phyloP scores from a whole-genome alignment of 2,329 filamentous ascomycete genomes.

The Pestalotiopsis fici region DNA sequence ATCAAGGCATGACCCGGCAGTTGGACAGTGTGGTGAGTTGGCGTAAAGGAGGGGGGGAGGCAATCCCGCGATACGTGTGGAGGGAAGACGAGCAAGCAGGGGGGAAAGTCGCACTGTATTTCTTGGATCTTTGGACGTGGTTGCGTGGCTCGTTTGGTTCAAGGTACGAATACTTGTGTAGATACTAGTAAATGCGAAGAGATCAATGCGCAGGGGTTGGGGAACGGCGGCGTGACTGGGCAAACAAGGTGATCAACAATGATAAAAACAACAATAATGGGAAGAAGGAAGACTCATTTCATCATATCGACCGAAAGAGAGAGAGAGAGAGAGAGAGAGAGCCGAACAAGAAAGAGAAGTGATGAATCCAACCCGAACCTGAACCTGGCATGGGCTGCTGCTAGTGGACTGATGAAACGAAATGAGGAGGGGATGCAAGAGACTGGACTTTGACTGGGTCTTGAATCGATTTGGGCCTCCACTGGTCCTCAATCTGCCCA shows the following conservation, averaged over 20 bases:
- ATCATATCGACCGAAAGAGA: background rate
- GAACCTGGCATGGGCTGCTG: background rate
- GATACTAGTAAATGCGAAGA: background rate
- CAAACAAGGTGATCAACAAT: background rate
- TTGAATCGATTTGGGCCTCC: constrained; percentile 1
- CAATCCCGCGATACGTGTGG: background rate
- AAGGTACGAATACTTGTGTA: background rate
- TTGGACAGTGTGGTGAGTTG: background rate
- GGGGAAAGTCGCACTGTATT: background rate
- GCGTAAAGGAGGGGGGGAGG: background rate
- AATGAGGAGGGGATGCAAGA: constrained; percentile 5
- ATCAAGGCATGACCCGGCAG: background rate
- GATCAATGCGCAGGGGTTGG: background rate
- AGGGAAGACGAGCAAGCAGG: background rate
- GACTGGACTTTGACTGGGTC: constrained; percentile 1
- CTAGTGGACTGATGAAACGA: constrained; percentile 3
- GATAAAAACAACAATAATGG: background rate
- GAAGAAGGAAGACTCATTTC: background rate
- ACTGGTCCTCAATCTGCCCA: background rate
- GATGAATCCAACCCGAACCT: background rate
- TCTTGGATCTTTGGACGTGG: background rate
- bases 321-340: background rate
- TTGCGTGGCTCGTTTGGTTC: too few relatives aligned
- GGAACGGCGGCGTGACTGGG: background rate
- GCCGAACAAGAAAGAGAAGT: background rate